Evolutionary conservation across 768 basidiomycete genomes (phyloP), one percentile per base, ranked within the genome.

Genomic region (Boletellus ananiceps): DNA sequence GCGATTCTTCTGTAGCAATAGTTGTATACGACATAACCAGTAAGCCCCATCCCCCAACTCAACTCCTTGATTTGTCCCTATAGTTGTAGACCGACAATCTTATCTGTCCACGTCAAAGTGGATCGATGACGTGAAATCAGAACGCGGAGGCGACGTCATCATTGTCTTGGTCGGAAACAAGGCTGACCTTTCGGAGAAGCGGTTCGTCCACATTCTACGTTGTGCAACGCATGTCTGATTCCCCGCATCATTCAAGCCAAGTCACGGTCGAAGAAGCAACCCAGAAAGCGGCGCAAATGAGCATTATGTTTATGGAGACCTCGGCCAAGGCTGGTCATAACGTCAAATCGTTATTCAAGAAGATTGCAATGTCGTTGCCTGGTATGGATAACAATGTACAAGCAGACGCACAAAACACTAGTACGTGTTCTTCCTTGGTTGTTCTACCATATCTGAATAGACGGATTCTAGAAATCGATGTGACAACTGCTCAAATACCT

Each of bases 1-100:
- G 96, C 51, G 96, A 99, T 68, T 98, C 95, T 15, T 94, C 92
- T 32, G 96, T 98, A 23, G 96, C 96, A 13, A 98, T 99, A 60
- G 93, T 98, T 41, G 96, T 98, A 9, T 99, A 92, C 69, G 96
- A 99, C 68, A 97, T 99, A 58, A 98, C 95, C 55, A 98, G 96
- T 93, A 60, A 62, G 88, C 77, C 16, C 9, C 31, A 37, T 37
- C 18, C 43, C 53, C 27, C 32, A 40, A 39, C 25, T 25, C n/a
- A 34, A 35, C 23, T 33, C 36, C 42, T 50, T 46, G 7, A 37
- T 45, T 56, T 29, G 46, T 38, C 33, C 34, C 34, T 27, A 15
- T 39, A 36, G 23, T 43, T 54, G 39, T 54, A 98, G 95, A 93
- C 71, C 89, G 95, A 40, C 87, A 89, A 59, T 97, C 95, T n/a